Conservation (phyloP, 2,329 filamentous ascomycete genomes). For the Arthrobotrys conoides region DNA sequence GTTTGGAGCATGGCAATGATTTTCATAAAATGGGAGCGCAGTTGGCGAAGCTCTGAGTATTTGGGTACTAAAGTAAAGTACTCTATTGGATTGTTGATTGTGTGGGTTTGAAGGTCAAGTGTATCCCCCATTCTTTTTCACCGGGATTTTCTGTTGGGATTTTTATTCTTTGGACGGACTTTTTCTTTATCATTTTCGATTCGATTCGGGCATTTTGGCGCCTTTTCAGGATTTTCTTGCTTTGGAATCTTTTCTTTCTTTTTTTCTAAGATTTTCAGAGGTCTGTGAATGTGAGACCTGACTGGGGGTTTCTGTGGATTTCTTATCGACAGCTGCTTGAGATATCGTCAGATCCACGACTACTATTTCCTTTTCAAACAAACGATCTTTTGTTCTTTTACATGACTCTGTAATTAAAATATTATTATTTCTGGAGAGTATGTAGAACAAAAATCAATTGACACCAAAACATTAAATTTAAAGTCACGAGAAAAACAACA, state of each 20-base stretch:
- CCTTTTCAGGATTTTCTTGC: background rate
- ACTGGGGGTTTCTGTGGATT: background rate
- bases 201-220: background rate
- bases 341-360: too few species aligned
- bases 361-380: too few species aligned
- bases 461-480: too few species aligned
- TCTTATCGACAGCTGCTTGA: background rate
- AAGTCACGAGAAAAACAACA: too few species aligned
- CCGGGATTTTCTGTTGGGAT: too few species aligned
- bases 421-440: too few species aligned
- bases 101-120: background rate
- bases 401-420: too few species aligned
- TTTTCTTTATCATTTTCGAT: background rate
- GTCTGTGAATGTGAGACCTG: background rate
- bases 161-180: too few species aligned
- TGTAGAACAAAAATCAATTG: too few species aligned
- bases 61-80: too few species aligned
- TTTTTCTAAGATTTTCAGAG: background rate
- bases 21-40: slow-evolving; percentile 32
- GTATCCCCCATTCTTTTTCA: too few species aligned
- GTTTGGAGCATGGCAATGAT: slow-evolving; percentile 65
- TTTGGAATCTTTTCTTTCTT: background rate
- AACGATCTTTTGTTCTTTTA: too few species aligned
- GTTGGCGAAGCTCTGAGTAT: slow-evolving; percentile 37
- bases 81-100: background rate